Percentiles rank a stretch among this genome's conserved stretches.
Evolutionary conservation across 2,329 filamentous ascomycete genomes (phyloP).

Genomic region (Plectosphaerella plurivora): DNA sequence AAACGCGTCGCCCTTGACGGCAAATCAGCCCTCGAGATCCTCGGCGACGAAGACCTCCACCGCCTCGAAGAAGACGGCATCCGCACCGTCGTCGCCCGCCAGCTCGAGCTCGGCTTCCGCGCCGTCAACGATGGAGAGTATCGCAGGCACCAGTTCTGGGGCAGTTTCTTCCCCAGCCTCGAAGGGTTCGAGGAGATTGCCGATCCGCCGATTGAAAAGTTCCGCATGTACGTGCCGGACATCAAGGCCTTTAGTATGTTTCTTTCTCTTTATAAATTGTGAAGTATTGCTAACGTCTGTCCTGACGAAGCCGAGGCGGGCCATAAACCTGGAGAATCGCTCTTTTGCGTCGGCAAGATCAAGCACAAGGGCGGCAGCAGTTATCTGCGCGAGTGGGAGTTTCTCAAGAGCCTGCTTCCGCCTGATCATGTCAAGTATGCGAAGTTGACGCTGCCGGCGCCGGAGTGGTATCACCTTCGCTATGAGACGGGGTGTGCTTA

Average conservation of each 20-base stretch:
- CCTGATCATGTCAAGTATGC: conserved; percentile 58
- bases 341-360: conserved; percentile 41
- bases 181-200: conserved; percentile 34
- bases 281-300: neutral
- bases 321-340: conserved; percentile 41
- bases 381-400: conserved; percentile 36
- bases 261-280: neutral
- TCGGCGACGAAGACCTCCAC: conserved; percentile 47
- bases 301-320: conserved; percentile 30
- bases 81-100: conserved; percentile 62
- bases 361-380: conserved; percentile 36
- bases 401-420: conserved; percentile 42
- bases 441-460: conserved; percentile 59
- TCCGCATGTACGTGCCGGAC: conserved; percentile 32
- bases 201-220: conserved; percentile 25
- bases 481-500: conserved; percentile 55
- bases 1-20: conserved; percentile 24
- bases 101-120: conserved; percentile 62
- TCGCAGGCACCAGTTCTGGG: conserved; percentile 27
- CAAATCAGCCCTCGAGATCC: conserved; percentile 16
- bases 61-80: conserved; percentile 64
- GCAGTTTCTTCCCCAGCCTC: conserved; percentile 29
- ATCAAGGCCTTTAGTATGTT: conserved; percentile 33
- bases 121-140: conserved; percentile 71
- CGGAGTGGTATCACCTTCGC: conserved; percentile 60